Conservation (phyloP, 1,284 basidiomycete species). For the Boletus coffeatus region DNA sequence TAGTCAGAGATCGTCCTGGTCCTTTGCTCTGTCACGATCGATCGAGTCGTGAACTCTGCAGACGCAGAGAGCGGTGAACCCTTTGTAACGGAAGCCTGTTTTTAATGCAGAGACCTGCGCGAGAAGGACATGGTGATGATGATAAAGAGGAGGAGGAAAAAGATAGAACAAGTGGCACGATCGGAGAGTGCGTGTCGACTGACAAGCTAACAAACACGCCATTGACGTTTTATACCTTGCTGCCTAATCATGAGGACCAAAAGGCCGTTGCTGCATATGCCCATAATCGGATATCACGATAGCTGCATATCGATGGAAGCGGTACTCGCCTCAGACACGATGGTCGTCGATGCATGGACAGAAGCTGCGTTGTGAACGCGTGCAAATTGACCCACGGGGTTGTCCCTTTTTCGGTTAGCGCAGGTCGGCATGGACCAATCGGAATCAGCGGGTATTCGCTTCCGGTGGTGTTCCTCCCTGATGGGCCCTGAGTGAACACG, state of each 20-base stretch:
- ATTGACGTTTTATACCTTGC: constrained; percentile 18
- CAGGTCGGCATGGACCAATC: not conserved
- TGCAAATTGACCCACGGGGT: not conserved
- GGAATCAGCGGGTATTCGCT: not conserved
- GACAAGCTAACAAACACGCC: not conserved
- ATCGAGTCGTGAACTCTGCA: constrained; percentile 9
- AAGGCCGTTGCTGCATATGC: not conserved
- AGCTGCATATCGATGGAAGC: not conserved
- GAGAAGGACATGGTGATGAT: constrained; percentile 17
- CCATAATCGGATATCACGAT: constrained; percentile 3
- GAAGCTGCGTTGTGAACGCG: constrained; percentile 1
- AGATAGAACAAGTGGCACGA: not conserved
- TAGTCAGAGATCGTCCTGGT: constrained; percentile 20
- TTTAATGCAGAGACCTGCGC: constrained; percentile 11
- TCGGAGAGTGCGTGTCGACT: not conserved
- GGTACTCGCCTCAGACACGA: constrained; percentile 15
- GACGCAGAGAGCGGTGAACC: constrained; percentile 15
- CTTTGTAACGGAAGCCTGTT: not conserved
- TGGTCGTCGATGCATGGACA: constrained; percentile 6
- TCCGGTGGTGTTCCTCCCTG: constrained; percentile 1
- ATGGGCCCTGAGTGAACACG: not conserved
- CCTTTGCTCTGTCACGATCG: constrained; percentile 7
- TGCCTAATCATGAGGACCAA: not conserved
- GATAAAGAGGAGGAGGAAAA: not conserved
- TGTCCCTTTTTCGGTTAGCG: not conserved